Base-by-base conservation (phyloP, 192 early-diverging fungal species). In the Allomyces macrogynus region DNA sequence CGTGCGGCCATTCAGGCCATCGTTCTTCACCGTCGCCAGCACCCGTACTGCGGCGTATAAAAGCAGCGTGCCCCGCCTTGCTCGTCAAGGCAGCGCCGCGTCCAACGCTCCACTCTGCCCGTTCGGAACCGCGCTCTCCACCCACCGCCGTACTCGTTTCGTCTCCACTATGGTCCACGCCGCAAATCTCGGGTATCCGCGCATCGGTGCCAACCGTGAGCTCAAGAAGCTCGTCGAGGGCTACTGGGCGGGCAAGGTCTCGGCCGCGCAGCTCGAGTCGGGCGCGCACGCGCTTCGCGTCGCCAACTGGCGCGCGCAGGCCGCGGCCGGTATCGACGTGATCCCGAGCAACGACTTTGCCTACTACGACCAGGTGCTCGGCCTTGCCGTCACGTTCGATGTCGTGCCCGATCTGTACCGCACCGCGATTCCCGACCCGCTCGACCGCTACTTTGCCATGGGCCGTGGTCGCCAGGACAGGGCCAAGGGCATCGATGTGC, bases 391-490 rank as follows among this genome's bases (percentile, higher is more conserved):
- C 71, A 71, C 78, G 10, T 77, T 82, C 62, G 83, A 81, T 65
- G 72, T 81, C 64, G 78, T 84, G n/a, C 85, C 85, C 44, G 72
- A 74, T 65, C 81, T 87, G 65, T 86, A 89, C 83, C 74, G 80
- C 69, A 71, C 75, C 71, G 68, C 78, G 61, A 73, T 88, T 84
- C 69, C 77, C 67, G 69, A 78, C 66, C 78, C 81, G 60, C 76
- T 81, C 60, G 87, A 91, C 71, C 84, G 82, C 26, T 97, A 95
- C 86, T 98, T 98, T 80, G 95, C 95, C 70, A 95, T 97, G 87
- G 90, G 83, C 66, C 91, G 95, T 77, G 95, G 95, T 68, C 80
- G 89, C 64, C 95, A 98, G 69, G 75, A 68, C 54, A 85, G 78
- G 72, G 79, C 80, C 68, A 76, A 75, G 62, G 78, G 80, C 74